phyloP scores from a whole-genome alignment of 2,329 filamentous ascomycete species.

The Botrytis porri region DNA sequence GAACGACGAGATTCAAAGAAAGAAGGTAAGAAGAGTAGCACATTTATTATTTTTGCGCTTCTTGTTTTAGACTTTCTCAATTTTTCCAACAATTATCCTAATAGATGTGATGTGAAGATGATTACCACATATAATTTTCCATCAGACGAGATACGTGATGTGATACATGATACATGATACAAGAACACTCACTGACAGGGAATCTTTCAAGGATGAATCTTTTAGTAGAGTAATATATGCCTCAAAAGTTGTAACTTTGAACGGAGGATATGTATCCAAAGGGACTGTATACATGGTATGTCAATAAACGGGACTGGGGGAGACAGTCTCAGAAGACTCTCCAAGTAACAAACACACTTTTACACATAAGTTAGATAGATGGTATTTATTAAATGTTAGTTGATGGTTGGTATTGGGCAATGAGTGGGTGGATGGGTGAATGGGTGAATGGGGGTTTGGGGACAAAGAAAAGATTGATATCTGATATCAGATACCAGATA shows the following conservation, averaged over 20 bases:
- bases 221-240: conserved; percentile 6
- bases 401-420: neutral
- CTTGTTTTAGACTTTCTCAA: neutral
- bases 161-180: neutral
- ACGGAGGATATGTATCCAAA: neutral
- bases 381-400: neutral
- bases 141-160: neutral
- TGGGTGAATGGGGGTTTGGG: neutral
- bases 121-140: neutral
- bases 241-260: neutral
- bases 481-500: too few species aligned
- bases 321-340: neutral
- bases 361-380: too few species aligned
- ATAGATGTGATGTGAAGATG: neutral
- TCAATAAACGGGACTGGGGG: neutral
- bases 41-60: neutral
- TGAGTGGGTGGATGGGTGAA: neutral
- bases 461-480: neutral
- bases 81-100: neutral
- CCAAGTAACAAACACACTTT: neutral
- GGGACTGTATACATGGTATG: neutral
- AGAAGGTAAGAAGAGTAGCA: too few species aligned
- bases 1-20: neutral
- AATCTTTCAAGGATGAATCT: neutral
- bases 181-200: neutral